Percentiles rank a stretch among this genome's conserved stretches.
Evolutionary conservation across 1,284 basidiomycete genomes (phyloP).

Genomic region (Paramarasmius palmivorus): DNA sequence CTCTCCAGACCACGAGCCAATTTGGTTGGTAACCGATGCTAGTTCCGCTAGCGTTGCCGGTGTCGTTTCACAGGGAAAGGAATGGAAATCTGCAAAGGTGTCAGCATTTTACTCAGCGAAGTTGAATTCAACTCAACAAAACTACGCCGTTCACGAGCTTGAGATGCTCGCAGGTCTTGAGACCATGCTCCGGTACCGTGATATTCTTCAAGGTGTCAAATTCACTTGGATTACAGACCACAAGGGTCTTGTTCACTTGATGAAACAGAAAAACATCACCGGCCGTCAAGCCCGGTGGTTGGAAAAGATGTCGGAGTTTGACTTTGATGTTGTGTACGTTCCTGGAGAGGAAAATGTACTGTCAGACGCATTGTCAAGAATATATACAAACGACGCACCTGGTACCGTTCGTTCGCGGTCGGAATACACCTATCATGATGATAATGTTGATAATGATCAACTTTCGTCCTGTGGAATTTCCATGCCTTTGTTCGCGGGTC

Average conservation of each 20-base stretch:
- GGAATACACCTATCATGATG: conserved; percentile 9
- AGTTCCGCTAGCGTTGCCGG: conserved; percentile 24
- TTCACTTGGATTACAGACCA: conserved; percentile 4
- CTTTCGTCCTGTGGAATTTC: background rate
- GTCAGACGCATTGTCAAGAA: conserved; percentile 3
- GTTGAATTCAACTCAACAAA: conserved; percentile 16
- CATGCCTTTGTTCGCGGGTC: conserved; percentile 3
- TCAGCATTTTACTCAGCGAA: conserved; percentile 30
- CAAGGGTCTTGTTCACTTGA: conserved; percentile 5
- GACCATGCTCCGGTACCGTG: conserved; percentile 21
- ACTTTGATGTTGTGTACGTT: conserved; percentile 12
- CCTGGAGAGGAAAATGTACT: conserved; percentile 3
- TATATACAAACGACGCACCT: conserved; percentile 10
- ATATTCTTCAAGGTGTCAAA: conserved; percentile 11
- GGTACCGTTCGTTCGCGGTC: conserved; percentile 2
- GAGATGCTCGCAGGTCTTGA: conserved; percentile 28
- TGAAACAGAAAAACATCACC: conserved; percentile 14
- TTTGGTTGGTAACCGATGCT: conserved; percentile 28
- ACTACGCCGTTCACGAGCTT: conserved; percentile 21
- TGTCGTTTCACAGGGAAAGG: conserved; percentile 21
- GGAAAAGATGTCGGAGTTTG: conserved; percentile 16
- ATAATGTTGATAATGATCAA: background rate
- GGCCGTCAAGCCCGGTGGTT: no score
- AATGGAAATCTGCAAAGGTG: conserved; percentile 15
- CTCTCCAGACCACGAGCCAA: conserved; percentile 10